phyloP scores from a whole-genome alignment of 2,329 filamentous ascomycete genomes.

The Ophiosphaerella herpotricha region DNA sequence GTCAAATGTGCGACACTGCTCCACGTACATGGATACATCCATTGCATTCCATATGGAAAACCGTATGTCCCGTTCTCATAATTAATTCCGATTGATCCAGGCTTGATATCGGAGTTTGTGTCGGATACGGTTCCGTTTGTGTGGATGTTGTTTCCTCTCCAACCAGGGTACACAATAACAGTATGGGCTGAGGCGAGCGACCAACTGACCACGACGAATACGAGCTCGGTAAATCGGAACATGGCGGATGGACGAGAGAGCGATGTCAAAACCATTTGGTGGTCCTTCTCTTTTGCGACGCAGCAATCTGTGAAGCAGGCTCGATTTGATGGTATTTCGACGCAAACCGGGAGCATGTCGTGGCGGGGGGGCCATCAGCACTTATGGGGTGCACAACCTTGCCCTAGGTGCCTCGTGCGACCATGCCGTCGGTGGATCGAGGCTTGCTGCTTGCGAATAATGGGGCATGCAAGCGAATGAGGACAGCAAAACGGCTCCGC shows the following conservation, averaged over 20 bases:
- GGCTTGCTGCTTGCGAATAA: conserved; percentile 13
- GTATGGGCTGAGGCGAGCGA: conserved; percentile 68
- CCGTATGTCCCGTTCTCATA: conserved; percentile 50
- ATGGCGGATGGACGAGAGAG: conserved; percentile 24
- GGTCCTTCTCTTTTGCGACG: conserved; percentile 11
- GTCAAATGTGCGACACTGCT: neutral
- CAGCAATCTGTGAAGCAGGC: conserved; percentile 8
- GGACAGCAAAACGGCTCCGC: conserved; percentile 18
- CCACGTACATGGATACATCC: conserved; percentile 90
- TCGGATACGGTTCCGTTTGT: conserved; percentile 66
- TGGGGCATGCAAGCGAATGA: conserved; percentile 21
- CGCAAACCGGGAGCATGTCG: conserved; percentile 24
- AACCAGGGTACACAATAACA: conserved; percentile 85
- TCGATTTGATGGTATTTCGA: conserved; percentile 16
- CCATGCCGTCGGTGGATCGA: conserved; percentile 14
- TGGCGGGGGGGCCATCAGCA: conserved; percentile 34
- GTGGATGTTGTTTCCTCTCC: conserved; percentile 82
- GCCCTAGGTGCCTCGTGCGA: conserved; percentile 24
- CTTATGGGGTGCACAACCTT: conserved; percentile 28
- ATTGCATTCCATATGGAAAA: conserved; percentile 91
- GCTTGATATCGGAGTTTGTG: conserved; percentile 40
- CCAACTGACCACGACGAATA: conserved; percentile 41
- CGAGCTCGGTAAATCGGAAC: conserved; percentile 41
- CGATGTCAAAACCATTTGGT: conserved; percentile 2
- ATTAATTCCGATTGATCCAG: conserved; percentile 53